phyloP scores from a whole-genome alignment of 1,284 basidiomycete genomes.

The Cystobasidium slooffiae region DNA sequence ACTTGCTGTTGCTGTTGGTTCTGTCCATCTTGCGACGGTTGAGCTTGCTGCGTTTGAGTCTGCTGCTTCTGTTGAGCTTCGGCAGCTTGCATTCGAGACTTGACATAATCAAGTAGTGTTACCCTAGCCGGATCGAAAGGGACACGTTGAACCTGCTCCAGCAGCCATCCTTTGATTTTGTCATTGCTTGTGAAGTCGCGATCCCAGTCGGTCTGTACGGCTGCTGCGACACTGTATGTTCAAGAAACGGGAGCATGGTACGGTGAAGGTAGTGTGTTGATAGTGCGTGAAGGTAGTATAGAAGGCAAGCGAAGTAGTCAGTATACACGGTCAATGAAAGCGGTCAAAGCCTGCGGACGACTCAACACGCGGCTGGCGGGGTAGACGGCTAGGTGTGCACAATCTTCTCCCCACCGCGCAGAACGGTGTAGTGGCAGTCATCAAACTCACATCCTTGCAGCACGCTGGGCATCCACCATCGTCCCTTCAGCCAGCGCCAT shows the following conservation, averaged over 20 bases:
- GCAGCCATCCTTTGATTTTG: constrained; percentile 34
- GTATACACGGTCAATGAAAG: neutral
- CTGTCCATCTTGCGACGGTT: neutral
- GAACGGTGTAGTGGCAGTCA: neutral
- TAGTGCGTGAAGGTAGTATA: neutral
- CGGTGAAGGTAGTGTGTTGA: too few species aligned
- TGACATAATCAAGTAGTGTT: constrained; percentile 42
- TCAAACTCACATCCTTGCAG: constrained; percentile 24
- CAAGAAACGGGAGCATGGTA: too few species aligned
- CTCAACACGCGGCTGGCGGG: too few species aligned
- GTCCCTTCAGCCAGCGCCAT: constrained; percentile 12
- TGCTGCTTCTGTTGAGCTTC: constrained; percentile 30
- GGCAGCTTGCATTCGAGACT: constrained; percentile 36
- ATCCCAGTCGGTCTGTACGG: constrained; percentile 35
- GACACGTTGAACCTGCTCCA: constrained; percentile 19
- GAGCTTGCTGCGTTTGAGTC: neutral
- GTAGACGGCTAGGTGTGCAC: neutral
- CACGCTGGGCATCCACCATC: constrained; percentile 4
- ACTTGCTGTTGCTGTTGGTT: too few species aligned
- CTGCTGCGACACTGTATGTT: constrained; percentile 21
- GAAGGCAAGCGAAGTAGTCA: neutral
- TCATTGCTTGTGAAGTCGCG: constrained; percentile 32
- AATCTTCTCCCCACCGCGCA: neutral
- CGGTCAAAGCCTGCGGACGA: neutral
- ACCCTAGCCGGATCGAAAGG: constrained; percentile 33